These are phyloP conservation scores for Dendrobium nobile DNA, from an alignment of 106 monocot species.

Conservation along the genomic window DNA sequence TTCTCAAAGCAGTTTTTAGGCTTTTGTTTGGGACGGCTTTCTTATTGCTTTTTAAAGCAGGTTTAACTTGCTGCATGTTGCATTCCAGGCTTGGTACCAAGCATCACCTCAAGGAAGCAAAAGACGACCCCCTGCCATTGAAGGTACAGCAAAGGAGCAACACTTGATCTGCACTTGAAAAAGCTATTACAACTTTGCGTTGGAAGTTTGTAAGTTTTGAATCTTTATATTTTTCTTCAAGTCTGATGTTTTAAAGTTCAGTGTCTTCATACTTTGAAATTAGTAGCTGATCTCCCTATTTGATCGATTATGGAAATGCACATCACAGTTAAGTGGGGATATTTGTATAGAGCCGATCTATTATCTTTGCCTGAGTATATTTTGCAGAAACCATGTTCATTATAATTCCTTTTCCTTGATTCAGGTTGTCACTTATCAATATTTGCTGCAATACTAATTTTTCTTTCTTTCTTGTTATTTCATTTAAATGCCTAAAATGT, in stretches of 20 bases:
- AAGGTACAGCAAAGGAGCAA: neutral
- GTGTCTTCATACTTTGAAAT: neutral
- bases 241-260: neutral
- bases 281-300: neutral
- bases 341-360: neutral
- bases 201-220: neutral
- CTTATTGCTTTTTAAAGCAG: neutral
- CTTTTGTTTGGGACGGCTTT: too few species aligned
- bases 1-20: too few species aligned
- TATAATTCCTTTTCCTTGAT: neutral
- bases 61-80: slow-evolving; percentile 42
- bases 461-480: too few species aligned
- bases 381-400: neutral
- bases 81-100: slow-evolving; percentile 37
- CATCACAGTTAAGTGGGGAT: neutral
- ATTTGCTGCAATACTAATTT: too few species aligned
- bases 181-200: neutral
- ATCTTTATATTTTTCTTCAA: neutral
- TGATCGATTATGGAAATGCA: neutral
- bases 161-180: neutral
- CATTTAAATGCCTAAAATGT: too few species aligned
- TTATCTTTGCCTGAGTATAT: neutral
- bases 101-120: slow-evolving; percentile 28
- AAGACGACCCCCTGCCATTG: slow-evolving; percentile 8
- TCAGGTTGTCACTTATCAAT: neutral